These are phyloP conservation scores for Neurospora sp. DNA, from an alignment of 495 filamentous ascomycete species.

Conservation along the genomic window DNA sequence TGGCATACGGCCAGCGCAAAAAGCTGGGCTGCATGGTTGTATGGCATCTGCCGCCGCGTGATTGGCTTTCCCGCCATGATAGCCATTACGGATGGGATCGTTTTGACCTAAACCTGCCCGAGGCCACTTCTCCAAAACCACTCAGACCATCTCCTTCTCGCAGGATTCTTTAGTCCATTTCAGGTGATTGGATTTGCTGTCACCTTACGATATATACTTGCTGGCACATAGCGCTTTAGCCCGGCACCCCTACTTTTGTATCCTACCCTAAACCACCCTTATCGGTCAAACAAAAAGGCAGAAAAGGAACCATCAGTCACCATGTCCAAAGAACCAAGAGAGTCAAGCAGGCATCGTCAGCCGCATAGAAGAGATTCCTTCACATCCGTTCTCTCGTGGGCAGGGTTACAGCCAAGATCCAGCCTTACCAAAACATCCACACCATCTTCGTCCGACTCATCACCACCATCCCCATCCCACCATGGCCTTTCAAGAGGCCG, in stretches of 20 bases:
- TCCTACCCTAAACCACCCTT: not conserved
- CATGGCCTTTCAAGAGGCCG: slow-evolving; percentile 13
- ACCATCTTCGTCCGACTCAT: slow-evolving; percentile 4
- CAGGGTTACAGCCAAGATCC: slow-evolving; percentile 14
- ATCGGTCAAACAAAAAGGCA: not conserved
- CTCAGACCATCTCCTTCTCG: not conserved
- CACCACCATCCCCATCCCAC: slow-evolving; percentile 1
- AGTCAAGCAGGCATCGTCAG: slow-evolving; percentile 16
- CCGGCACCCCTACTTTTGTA: not conserved
- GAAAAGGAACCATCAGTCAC: not conserved
- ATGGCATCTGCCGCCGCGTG: slow-evolving; percentile 1
- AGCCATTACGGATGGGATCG: not conserved
- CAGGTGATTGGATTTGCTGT: not conserved
- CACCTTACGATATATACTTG: not conserved
- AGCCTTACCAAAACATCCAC: slow-evolving; percentile 4
- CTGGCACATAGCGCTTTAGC: not conserved
- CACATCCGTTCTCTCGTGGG: slow-evolving; percentile 20
- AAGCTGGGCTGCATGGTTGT: slow-evolving; percentile 16
- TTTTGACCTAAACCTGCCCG: slow-evolving; percentile 26
- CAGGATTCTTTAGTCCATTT: not conserved
- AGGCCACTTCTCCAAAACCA: slow-evolving; percentile 12
- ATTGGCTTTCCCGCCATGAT: slow-evolving; percentile 15
- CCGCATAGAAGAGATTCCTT: slow-evolving; percentile 23
- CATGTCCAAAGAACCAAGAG: slow-evolving; percentile 21
- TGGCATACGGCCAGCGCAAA: slow-evolving; percentile 12